phyloP scores from a whole-genome alignment of 2,329 filamentous ascomycete species.

The Apiospora hydei region DNA sequence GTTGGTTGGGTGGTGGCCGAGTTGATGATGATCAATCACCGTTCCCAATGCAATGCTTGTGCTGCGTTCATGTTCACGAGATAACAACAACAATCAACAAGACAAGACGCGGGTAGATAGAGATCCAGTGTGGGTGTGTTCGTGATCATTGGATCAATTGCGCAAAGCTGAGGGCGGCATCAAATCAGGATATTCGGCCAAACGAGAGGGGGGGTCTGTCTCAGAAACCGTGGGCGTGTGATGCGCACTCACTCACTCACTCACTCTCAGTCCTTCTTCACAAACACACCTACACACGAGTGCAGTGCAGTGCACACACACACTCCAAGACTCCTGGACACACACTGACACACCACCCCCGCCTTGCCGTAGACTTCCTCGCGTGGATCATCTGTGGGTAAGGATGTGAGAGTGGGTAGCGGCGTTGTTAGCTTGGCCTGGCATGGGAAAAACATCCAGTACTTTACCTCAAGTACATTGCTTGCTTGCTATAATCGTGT shows the following conservation, averaged over 20 bases:
- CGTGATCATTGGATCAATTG: constrained; percentile 20
- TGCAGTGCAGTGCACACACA: neutral
- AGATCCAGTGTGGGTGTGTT: no score
- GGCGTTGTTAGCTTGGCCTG: neutral
- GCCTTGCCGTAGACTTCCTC: constrained; percentile 19
- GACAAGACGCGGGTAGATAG: constrained; percentile 12
- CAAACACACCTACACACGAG: neutral
- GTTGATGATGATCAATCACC: neutral
- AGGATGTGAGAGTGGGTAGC: constrained; percentile 5
- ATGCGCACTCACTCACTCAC: neutral
- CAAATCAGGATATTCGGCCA: constrained; percentile 3
- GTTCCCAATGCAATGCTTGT: neutral
- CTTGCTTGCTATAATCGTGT: neutral
- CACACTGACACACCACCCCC: neutral
- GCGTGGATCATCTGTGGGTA: constrained; percentile 13
- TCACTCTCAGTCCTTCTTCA: neutral
- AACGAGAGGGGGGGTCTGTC: constrained; percentile 18
- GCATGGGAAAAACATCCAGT: neutral
- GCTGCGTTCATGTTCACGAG: neutral
- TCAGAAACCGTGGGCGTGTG: constrained; percentile 20
- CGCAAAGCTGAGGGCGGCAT: neutral
- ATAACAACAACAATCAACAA: neutral
- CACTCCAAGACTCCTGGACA: neutral
- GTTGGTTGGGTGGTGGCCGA: neutral
- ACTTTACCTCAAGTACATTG: neutral